Evolutionary conservation across 345 rosid species (phyloP).

Genomic region (Euphorbia tirucalli): DNA sequence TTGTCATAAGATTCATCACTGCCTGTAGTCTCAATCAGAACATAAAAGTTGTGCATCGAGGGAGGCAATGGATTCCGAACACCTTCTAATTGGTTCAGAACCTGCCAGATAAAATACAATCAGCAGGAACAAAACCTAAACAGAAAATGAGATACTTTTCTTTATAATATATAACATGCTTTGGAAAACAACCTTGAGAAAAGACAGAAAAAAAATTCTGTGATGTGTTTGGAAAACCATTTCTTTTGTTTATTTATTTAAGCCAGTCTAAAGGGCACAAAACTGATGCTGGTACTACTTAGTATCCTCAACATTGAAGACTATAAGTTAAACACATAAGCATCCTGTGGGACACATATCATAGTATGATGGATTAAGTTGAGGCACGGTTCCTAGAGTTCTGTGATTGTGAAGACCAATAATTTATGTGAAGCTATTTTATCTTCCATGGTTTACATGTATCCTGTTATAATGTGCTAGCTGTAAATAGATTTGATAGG

Average conservation of each 20-base stretch:
- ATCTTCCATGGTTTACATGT: background rate
- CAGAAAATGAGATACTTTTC: background rate
- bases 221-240: background rate
- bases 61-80: slow-evolving; percentile 81
- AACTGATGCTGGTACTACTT: background rate
- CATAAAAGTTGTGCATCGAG: slow-evolving; percentile 67
- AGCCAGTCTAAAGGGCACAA: background rate
- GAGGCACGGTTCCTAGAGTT: background rate
- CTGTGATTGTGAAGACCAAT: background rate
- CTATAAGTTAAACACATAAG: background rate
- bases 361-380: background rate
- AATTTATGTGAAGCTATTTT: background rate
- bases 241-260: background rate
- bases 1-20: slow-evolving; percentile 65
- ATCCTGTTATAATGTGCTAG: too few species aligned
- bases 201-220: background rate
- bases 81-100: slow-evolving; percentile 74
- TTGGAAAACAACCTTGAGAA: background rate
- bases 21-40: slow-evolving; percentile 89
- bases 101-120: slow-evolving; percentile 39
- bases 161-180: background rate
- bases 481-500: too few species aligned
- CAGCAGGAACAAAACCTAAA: background rate
- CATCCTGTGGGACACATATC: background rate
- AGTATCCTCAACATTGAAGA: background rate